These are phyloP conservation scores for Camillea tinctor DNA, from an alignment of 2,329 filamentous ascomycete species.

Conservation along the genomic window DNA sequence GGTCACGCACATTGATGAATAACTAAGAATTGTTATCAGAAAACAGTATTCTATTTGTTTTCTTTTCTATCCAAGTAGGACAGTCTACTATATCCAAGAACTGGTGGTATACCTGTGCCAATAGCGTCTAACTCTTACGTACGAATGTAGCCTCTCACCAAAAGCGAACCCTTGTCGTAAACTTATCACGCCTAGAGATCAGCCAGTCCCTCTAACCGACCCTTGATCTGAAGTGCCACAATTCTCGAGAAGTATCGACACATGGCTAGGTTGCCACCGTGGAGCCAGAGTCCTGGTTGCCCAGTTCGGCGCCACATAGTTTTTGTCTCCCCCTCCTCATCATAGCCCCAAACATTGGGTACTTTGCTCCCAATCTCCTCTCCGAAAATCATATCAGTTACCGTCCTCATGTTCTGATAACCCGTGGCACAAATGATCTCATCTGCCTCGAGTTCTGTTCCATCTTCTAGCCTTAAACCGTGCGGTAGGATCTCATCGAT, in stretches of 20 bases:
- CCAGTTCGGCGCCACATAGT: slow-evolving; percentile 59
- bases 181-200: neutral
- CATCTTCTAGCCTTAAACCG: slow-evolving; percentile 47
- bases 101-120: neutral
- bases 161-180: neutral
- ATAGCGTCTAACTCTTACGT: neutral
- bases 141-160: neutral
- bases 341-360: slow-evolving; percentile 61
- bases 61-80: neutral
- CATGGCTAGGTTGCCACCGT: slow-evolving; percentile 63
- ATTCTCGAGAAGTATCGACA: slow-evolving; percentile 60
- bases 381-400: slow-evolving; percentile 61
- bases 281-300: slow-evolving; percentile 65
- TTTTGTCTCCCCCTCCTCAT: slow-evolving; percentile 54
- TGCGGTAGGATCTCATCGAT: slow-evolving; percentile 44
- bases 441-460: slow-evolving; percentile 50
- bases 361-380: slow-evolving; percentile 58
- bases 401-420: slow-evolving; percentile 65
- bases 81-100: neutral
- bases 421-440: slow-evolving; percentile 57
- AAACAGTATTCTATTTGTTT: neutral
- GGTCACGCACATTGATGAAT: neutral
- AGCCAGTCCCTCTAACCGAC: slow-evolving; percentile 31
- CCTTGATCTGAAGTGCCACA: slow-evolving; percentile 54
- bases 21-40: neutral